These are phyloP conservation scores for Pythium sukuiense DNA, from an alignment of 352 stramenopile species.

Conservation along the genomic window DNA sequence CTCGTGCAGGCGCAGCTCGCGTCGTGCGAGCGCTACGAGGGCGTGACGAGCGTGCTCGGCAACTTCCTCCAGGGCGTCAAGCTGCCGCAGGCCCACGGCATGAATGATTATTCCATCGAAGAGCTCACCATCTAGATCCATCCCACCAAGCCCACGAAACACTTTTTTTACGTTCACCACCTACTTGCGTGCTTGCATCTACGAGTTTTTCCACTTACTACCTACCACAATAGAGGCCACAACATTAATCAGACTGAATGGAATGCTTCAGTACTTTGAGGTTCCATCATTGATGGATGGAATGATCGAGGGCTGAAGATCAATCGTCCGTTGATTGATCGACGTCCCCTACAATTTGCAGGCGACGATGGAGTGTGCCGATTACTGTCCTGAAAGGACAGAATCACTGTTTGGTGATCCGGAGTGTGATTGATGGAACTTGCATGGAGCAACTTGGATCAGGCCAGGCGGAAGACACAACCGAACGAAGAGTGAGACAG, in stretches of 20 bases:
- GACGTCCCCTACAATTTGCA: too few relatives aligned
- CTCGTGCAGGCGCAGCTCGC: conserved; percentile 60
- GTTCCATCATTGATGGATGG: too few relatives aligned
- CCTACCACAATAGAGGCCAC: too few relatives aligned
- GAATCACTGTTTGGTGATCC: neutral
- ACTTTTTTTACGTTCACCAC: neutral
- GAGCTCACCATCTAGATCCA: conserved; percentile 55
- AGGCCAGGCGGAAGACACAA: neutral
- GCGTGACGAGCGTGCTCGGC: conserved; percentile 68
- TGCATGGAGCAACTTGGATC: neutral
- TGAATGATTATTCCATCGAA: conserved; percentile 81
- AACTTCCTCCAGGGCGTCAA: conserved; percentile 78
- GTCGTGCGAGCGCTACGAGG: conserved; percentile 60
- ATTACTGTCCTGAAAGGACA: neutral
- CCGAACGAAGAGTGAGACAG: neutral
- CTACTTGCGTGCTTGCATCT: too few relatives aligned
- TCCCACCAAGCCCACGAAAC: neutral
- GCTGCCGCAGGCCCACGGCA: conserved; percentile 58
- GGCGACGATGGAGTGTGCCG: neutral
- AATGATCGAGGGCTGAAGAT: too few relatives aligned
- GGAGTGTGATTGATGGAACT: neutral
- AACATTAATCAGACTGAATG: too few relatives aligned
- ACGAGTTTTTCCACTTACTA: conserved; percentile 3
- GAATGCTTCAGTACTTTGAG: too few relatives aligned
- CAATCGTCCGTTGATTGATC: too few relatives aligned